Evolutionary conservation across 148 eudicot genomes (phyloP), one percentile per base, ranked within the genome.

Genomic region (Vaccinium vitisidaea): DNA sequence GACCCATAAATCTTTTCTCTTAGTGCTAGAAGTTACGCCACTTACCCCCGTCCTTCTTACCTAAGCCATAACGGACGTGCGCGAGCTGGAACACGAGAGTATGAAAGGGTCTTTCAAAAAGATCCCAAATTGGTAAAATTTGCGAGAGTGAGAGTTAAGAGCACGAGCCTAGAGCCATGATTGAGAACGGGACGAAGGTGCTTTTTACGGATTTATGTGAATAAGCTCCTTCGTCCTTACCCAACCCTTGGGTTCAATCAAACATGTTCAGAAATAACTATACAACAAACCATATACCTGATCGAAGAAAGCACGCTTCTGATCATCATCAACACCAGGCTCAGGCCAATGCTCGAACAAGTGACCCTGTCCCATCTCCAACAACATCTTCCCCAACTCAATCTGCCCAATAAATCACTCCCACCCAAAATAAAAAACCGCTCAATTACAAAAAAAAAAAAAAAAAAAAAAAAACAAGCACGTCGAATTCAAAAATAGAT

Each of bases 341-440:
- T 89, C 88, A 50, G 94, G 88, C 99, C 99, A 96, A 56, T 90
- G 88, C 84, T 90, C 84, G 84, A 96, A 96, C 88, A 96, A 70
- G 84, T 94, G 98, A 27, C 86, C 80, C 84, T 96, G 99, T 15
- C 87, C 94, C 93, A 91, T 89, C 81, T 91, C 91, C 83, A 94
- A 11, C 86, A 96, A 87, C 93, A 91, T 89, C 86, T 92, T 93
- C 83, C 91, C 97, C 87, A 96, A 27, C 50, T 94, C 92, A 71
- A 92, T 90, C 99, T 96, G 70, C 70, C 75, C 75, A 55, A 75
- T 6, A 52, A 73, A 53, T 9, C 48, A 71, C 49, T 75, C 75
- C 74, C 13, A 55, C 43, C 14, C 27, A 79, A 65, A 78, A 46
- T 61, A 43, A 76, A 13, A 32, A 32, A 13, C 49, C 67, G 50